Conservation (phyloP, 1,284 basidiomycete genomes). For the Tranzscheliella williamsii region DNA sequence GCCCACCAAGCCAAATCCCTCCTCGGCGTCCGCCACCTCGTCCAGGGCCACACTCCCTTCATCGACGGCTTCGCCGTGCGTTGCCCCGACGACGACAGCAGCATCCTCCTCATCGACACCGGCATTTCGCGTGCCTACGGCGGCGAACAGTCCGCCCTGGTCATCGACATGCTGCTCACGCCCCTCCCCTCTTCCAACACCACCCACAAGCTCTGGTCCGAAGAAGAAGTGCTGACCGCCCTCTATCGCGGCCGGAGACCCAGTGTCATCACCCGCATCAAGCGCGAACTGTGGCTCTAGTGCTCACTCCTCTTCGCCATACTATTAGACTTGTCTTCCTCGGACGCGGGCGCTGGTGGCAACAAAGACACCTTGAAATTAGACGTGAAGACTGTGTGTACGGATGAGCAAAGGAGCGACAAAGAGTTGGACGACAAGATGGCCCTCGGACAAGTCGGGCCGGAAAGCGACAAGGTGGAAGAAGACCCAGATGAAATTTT, state of each 20-base stretch:
- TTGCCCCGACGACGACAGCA: slow-evolving; percentile 19
- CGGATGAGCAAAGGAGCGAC: background rate
- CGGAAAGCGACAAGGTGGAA: no score
- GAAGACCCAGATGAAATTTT: no score
- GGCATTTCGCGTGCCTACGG: slow-evolving; percentile 56
- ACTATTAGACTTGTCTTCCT: no score
- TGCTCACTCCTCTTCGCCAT: no score
- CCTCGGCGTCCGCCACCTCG: slow-evolving; percentile 28
- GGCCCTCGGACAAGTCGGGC: no score
- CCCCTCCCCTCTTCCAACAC: background rate
- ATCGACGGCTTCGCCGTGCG: slow-evolving; percentile 50
- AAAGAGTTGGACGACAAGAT: slow-evolving; percentile 1
- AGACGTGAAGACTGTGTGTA: background rate
- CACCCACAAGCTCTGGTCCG: slow-evolving; percentile 14
- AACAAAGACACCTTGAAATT: no score
- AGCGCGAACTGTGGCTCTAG: slow-evolving; percentile 7
- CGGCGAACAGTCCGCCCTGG: slow-evolving; percentile 50
- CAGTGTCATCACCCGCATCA: slow-evolving; percentile 12
- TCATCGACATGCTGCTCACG: slow-evolving; percentile 42
- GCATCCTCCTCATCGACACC: slow-evolving; percentile 55
- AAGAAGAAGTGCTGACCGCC: slow-evolving; percentile 29
- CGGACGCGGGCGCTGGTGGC: no score
- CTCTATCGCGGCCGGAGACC: slow-evolving; percentile 30
- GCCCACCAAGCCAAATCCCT: slow-evolving; percentile 7
- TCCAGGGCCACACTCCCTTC: slow-evolving; percentile 58